phyloP scores from a whole-genome alignment of 2,329 filamentous ascomycete species.

The Zymoseptoria passerinii region DNA sequence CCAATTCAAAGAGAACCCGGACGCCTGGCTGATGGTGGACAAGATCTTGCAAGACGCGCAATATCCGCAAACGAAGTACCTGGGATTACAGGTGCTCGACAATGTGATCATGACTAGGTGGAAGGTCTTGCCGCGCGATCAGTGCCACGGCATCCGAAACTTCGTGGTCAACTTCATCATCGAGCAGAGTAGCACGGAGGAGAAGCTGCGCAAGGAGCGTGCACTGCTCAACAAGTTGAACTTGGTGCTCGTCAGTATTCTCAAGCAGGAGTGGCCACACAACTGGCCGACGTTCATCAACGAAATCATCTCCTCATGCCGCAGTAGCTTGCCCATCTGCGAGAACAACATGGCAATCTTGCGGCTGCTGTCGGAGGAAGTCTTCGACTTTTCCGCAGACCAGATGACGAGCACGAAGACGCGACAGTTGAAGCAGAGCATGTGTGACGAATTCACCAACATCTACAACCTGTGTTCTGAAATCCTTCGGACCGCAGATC shows the following conservation, averaged over 20 bases:
- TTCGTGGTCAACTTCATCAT: conserved; percentile 99
- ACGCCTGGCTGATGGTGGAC: conserved; percentile 95
- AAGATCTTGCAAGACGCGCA: conserved; percentile 90
- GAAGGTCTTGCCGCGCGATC: conserved; percentile 93
- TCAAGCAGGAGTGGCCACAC: conserved; percentile 99
- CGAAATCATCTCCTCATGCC: conserved; percentile 95
- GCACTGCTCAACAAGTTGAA: conserved; percentile 97
- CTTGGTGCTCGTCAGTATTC: conserved; percentile 87
- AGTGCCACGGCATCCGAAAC: conserved; percentile 96
- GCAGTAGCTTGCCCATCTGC: conserved; percentile 91
- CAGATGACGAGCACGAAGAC: conserved; percentile 99
- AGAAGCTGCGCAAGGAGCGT: conserved; percentile 73
- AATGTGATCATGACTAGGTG: conserved; percentile 98
- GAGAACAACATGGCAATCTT: conserved; percentile 99
- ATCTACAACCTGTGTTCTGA: conserved; percentile 98
- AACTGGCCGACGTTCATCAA: conserved; percentile 99
- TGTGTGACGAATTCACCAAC: conserved; percentile 97
- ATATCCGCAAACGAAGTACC: conserved; percentile 94
- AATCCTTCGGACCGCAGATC: conserved; percentile 81
- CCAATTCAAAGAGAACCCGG: conserved; percentile 98
- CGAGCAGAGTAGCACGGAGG: conserved; percentile 81
- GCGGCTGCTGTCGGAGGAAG: conserved; percentile 88
- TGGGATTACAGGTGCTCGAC: conserved; percentile 93
- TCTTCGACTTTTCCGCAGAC: conserved; percentile 97
- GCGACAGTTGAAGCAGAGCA: conserved; percentile 91